Percentiles rank a stretch among this genome's conserved stretches.
These are phyloP conservation scores for Bruguiera parviflora DNA, from an alignment of 345 rosid genomes.

Conservation along the genomic window DNA sequence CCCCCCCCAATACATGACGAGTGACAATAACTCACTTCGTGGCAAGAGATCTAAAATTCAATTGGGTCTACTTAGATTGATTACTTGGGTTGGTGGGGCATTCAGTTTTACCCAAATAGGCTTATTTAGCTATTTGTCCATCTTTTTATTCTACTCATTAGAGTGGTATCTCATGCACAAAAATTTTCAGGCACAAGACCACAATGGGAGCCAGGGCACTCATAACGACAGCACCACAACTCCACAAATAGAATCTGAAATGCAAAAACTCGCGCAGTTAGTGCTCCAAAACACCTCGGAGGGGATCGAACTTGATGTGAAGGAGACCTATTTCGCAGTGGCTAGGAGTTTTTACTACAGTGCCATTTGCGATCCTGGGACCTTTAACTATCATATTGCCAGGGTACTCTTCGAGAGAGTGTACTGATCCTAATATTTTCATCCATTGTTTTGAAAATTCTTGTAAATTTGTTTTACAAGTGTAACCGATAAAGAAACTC, in stretches of 20 bases:
- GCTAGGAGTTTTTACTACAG: constrained; percentile 62
- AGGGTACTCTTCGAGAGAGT: constrained; percentile 66
- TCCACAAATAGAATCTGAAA: constrained; percentile 39
- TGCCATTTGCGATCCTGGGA: constrained; percentile 47
- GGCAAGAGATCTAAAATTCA: no score
- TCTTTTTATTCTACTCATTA: background rate
- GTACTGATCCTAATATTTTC: constrained; percentile 12
- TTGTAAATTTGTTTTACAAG: background rate
- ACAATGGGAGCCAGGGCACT: constrained; percentile 4
- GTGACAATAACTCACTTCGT: no score
- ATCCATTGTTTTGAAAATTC: background rate
- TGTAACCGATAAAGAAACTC: background rate
- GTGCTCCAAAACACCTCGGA: constrained; percentile 33
- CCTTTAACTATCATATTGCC: constrained; percentile 48
- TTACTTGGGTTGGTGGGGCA: background rate
- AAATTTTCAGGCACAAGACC: constrained; percentile 24
- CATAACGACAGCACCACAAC: constrained; percentile 22
- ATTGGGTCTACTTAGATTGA: background rate
- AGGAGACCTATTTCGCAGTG: constrained; percentile 51
- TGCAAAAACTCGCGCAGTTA: constrained; percentile 59
- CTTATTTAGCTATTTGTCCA: no score
- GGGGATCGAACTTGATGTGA: constrained; percentile 29
- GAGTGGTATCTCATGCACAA: background rate
- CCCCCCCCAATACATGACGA: no score
- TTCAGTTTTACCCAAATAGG: background rate